Conservation (phyloP, 805 yeast species). For the Sungouiozyma intestinalis region DNA sequence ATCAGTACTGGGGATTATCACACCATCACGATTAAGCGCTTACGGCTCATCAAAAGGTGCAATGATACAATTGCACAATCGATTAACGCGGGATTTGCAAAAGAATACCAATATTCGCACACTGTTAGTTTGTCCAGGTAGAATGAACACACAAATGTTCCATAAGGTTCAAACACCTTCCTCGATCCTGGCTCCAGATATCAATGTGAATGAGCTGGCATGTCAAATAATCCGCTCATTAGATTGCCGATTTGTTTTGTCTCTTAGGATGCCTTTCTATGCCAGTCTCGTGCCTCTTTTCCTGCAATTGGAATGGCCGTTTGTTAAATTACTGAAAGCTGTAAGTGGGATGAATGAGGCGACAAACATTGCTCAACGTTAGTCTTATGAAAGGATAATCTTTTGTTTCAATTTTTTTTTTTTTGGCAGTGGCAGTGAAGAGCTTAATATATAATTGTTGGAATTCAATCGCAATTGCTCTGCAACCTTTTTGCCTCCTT, state of each 20-base stretch:
- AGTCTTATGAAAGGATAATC: background rate
- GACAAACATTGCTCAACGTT: slow-evolving; percentile 4
- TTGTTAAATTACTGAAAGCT: slow-evolving; percentile 29
- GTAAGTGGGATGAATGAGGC: slow-evolving; percentile 54
- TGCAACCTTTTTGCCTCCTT: slow-evolving; percentile 13
- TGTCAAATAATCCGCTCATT: slow-evolving; percentile 43
- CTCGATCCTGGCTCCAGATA: slow-evolving; percentile 66
- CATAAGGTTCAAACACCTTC: slow-evolving; percentile 66
- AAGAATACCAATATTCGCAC: slow-evolving; percentile 40
- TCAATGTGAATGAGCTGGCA: slow-evolving; percentile 63
- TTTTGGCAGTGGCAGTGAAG: background rate
- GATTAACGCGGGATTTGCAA: slow-evolving; percentile 54
- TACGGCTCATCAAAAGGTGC: slow-evolving; percentile 93
- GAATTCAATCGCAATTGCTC: background rate
- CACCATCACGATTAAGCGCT: slow-evolving; percentile 70
- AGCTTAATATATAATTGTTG: background rate
- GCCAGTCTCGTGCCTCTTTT: slow-evolving; percentile 64
- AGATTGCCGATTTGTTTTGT: slow-evolving; percentile 53
- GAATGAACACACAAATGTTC: slow-evolving; percentile 68
- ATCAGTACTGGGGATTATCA: slow-evolving; percentile 73
- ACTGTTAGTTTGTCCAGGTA: slow-evolving; percentile 79
- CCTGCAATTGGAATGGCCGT: slow-evolving; percentile 63
- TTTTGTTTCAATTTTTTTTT: background rate
- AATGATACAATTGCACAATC: slow-evolving; percentile 72
- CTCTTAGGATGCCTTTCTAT: slow-evolving; percentile 65